phyloP scores from a whole-genome alignment of 1,139 yeast genomes.

The Yamadazyma siamensis region DNA sequence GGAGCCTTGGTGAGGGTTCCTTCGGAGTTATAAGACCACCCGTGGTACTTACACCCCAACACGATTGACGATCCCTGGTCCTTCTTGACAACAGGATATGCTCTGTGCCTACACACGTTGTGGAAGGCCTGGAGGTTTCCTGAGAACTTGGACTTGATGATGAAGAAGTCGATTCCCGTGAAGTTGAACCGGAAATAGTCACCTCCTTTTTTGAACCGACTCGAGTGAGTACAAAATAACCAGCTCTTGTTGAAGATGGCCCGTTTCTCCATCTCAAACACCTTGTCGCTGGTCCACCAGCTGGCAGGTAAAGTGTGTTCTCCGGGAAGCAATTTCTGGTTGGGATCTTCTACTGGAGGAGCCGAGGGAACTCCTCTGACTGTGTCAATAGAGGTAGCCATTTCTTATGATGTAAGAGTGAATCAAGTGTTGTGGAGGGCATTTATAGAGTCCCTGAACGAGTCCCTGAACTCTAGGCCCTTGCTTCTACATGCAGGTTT shows the following conservation, averaged over 20 bases:
- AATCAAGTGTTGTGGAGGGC: not conserved
- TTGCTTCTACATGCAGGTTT: too few species aligned
- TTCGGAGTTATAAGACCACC: conserved; percentile 62
- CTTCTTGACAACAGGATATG: conserved; percentile 58
- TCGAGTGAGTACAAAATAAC: conserved; percentile 50
- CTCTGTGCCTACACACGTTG: conserved; percentile 63
- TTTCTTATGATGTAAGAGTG: too few species aligned
- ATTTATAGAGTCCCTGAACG: not conserved
- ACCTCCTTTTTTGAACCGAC: conserved; percentile 53
- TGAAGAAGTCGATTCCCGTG: conserved; percentile 52
- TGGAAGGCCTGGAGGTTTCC: conserved; percentile 58
- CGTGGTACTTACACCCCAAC: conserved; percentile 60
- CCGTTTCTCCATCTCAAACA: conserved; percentile 55
- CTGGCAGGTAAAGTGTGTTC: conserved; percentile 63
- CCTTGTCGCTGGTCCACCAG: conserved; percentile 61
- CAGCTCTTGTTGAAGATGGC: conserved; percentile 55
- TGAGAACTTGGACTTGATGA: conserved; percentile 48
- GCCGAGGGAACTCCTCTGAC: conserved; percentile 18
- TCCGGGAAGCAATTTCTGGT: conserved; percentile 33
- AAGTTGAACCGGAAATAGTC: conserved; percentile 51
- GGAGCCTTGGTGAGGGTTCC: conserved; percentile 60
- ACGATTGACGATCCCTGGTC: conserved; percentile 55
- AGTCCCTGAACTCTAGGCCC: not conserved
- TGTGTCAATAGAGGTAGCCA: conserved; percentile 10
- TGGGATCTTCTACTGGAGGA: conserved; percentile 23